phyloP scores from a whole-genome alignment of 2,329 filamentous ascomycete genomes.

The Talaromyces islandicus region DNA sequence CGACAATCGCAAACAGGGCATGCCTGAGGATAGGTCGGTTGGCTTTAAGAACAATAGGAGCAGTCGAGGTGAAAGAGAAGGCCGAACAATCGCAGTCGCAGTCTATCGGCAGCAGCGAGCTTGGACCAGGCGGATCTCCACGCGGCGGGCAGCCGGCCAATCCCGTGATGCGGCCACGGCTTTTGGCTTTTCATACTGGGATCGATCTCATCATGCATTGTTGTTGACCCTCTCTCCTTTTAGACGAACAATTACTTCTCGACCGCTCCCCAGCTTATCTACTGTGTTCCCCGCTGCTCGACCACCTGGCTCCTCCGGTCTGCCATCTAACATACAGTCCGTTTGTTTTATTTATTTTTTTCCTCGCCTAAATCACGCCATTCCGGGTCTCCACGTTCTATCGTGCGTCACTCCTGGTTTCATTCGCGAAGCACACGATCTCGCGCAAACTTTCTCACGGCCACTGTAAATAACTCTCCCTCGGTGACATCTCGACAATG shows the following conservation, averaged over 20 bases:
- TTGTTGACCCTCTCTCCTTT: not conserved
- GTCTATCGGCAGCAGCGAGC: constrained; percentile 12
- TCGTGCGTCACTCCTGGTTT: not conserved
- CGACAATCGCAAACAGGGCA: not conserved
- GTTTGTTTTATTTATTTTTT: not conserved
- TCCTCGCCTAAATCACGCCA: not conserved
- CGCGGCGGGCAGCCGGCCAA: constrained; percentile 3
- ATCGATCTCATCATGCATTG: not conserved
- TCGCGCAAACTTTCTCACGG: not conserved
- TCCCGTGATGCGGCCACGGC: constrained; percentile 11
- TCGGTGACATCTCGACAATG: constrained; percentile 25
- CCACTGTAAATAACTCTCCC: not conserved
- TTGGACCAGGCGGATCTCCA: constrained; percentile 22
- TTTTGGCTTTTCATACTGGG: not conserved
- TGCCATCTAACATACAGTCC: not conserved
- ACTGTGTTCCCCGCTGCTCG: not conserved
- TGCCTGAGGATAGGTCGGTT: not conserved
- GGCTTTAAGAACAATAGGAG: not conserved
- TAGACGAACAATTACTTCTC: not conserved
- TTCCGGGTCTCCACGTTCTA: not conserved
- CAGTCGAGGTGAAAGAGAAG: not conserved
- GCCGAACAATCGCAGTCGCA: not conserved
- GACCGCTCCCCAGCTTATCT: not conserved
- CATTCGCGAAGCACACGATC: not conserved
- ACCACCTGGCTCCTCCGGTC: not conserved